Evolutionary conservation across 2,329 filamentous ascomycete genomes (phyloP), one percentile per base, ranked within the genome.

Genomic region (Microcyclosporella mali): DNA sequence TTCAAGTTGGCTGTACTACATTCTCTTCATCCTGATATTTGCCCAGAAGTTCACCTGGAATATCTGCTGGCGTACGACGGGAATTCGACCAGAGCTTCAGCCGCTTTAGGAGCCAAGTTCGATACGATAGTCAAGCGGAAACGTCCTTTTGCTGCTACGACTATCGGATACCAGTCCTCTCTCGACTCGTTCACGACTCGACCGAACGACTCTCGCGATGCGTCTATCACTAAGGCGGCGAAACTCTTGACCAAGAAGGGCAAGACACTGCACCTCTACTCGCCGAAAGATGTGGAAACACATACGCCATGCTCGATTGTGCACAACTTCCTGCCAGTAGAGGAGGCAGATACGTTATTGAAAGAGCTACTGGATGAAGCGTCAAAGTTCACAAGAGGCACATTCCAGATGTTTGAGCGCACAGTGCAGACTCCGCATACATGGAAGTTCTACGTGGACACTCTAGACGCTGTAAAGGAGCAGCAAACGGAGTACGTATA

Each of bases 271-370:
- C 85, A 90, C 59, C 71, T 97, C 0, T 97, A 85, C 64, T 80
- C 85, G 32, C 85, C 89, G 0, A 72, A 79, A 30, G 88, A 95
- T 55, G 79, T 97, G 34, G 84, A 86, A 37, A 74, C 78, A 17
- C 78, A 94, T 59, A 95, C 90, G 0, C 88, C 92, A 1, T 95
- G 89, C 66, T 89, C 86, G 9, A 85, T 97, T 52, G 81, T 95
- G 42, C 88, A 94, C 65, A 92, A 95, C 58, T 95, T 97, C 55
- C 71, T 98, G 0, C 81, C 87, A 0, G 21, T 72, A 0, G 71
- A 81, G 2, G 73, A 85, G 45, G 90, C 92, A 30, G 83, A 88
- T 51, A 72, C 74, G 1, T 71, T 98, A 10, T 70, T 97, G 1
- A 63, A 66, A 25, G 89, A 97, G 61, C 73, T 97, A 29, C 66